A percentile compares a stretch with the other conserved stretches of the same genome.
These are phyloP conservation scores for Vitis rotundifolia DNA, from an alignment of 164 flowering plant species.

Conservation along the genomic window DNA sequence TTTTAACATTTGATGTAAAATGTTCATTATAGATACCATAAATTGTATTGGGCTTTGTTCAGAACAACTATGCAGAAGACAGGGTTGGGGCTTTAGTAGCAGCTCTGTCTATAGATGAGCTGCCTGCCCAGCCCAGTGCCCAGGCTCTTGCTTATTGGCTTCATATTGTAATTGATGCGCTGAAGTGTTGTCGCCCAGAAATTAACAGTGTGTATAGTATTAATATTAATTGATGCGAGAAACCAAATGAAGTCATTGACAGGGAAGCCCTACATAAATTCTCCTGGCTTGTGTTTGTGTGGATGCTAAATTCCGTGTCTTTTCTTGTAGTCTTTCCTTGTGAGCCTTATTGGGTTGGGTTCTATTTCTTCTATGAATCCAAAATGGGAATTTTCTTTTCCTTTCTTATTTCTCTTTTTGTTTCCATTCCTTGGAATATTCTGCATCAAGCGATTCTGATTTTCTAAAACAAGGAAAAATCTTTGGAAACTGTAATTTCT, in stretches of 20 bases:
- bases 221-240: not conserved
- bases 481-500: too few relatives aligned
- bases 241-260: not conserved
- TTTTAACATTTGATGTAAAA: conserved; percentile 7
- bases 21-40: not conserved
- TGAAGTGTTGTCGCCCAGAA: not conserved
- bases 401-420: too few relatives aligned
- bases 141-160: not conserved
- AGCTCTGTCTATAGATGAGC: not conserved
- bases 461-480: too few relatives aligned
- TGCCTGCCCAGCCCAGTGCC: too few relatives aligned
- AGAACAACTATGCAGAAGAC: not conserved
- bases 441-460: too few relatives aligned
- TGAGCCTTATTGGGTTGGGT: too few relatives aligned
- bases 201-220: conserved; percentile 11
- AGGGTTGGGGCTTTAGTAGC: not conserved
- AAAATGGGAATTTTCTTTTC: too few relatives aligned
- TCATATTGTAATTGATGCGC: conserved; percentile 8
- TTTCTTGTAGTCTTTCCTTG: too few relatives aligned
- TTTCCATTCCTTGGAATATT: too few relatives aligned
- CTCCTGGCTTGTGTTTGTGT: too few relatives aligned
- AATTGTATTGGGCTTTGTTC: not conserved
- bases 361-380: too few relatives aligned
- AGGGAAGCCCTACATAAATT: not conserved
- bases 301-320: too few relatives aligned